Evolutionary conservation across 179 eudicot genomes (phyloP), one percentile per base, ranked within the genome.

Genomic region (Beta lomatogona): DNA sequence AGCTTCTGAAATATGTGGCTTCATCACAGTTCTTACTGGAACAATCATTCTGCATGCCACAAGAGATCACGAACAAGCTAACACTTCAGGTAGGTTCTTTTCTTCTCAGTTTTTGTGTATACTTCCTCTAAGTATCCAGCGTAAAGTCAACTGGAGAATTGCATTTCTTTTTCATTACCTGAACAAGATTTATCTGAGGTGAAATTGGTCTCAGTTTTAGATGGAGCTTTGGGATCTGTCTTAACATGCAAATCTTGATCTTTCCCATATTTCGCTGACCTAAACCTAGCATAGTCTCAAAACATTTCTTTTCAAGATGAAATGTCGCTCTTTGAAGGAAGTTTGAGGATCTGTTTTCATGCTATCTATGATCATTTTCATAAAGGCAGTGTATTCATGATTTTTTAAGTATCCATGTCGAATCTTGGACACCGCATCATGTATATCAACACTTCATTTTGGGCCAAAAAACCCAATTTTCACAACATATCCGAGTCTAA

Each of bases 1-100:
- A 86, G 91, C 91, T 78, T 94, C 98, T 71, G 98, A 94, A 80
- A 84, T 94, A 70, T 93, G 96, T 70, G 97, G 98, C 75, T 92
- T 94, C 81, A 90, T 94, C 46, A 92, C 93, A 4, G 94, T 94
- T 68, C 91, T 94, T 79, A 81, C 93, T 3, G 97, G 98, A 83
- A 91, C 98, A 44, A 78, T 93, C 73, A 86, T 94, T 85, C 87
- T 94, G 64, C 98, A 94, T 80, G 69, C 87, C 28, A 94, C 97
- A 36, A 88, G 91, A 89, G 98, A 94, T 71, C 92, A 89, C 55
- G 98, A 93, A 53, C 92, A 88, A 77, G 8, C 90, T 60, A 59
- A 76, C 75, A 28, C 91, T 66, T 83, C 90, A 82, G 93, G 97
- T 93, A 89, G 15, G 53, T 66, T 58, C 16, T 60, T 22, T 71